These are phyloP conservation scores for Dendrobium catenatum DNA, from an alignment of 106 monocot species.

Conservation along the genomic window DNA sequence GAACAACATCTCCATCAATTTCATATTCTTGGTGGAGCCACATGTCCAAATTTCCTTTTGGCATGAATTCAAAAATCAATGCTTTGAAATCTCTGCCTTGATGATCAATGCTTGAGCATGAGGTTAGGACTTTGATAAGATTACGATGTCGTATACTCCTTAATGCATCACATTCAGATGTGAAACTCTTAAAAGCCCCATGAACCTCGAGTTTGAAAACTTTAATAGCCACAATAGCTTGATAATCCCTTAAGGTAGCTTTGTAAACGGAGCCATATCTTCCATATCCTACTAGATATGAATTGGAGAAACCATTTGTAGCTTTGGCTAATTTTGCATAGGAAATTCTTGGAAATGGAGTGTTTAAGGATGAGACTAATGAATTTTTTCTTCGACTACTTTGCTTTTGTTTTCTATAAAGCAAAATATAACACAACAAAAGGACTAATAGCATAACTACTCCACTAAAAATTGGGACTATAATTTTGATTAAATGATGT, in stretches of 20 bases:
- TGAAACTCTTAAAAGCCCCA: slow-evolving; percentile 36
- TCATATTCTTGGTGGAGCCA: slow-evolving; percentile 15
- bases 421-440: not conserved
- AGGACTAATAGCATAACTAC: not conserved
- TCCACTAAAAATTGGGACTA: not conserved
- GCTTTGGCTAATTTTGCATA: slow-evolving; percentile 21
- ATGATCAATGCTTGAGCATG: slow-evolving; percentile 16
- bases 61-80: slow-evolving; percentile 24
- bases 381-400: not conserved
- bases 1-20: not conserved
- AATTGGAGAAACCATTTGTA: slow-evolving; percentile 24
- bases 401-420: not conserved
- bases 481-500: not conserved
- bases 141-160: slow-evolving; percentile 30
- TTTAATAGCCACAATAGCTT: slow-evolving; percentile 24
- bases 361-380: not conserved
- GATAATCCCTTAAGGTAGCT: not conserved
- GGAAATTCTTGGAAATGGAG: slow-evolving; percentile 10
- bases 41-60: slow-evolving; percentile 26
- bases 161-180: slow-evolving; percentile 36
- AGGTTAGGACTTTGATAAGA: slow-evolving; percentile 28
- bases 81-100: slow-evolving; percentile 33
- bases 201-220: slow-evolving; percentile 23
- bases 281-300: slow-evolving; percentile 22
- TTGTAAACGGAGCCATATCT: slow-evolving; percentile 30